Evolutionary conservation across 1,284 basidiomycete species (phyloP), one percentile per base, ranked within the genome.

Genomic region (Ustilago crameri): DNA sequence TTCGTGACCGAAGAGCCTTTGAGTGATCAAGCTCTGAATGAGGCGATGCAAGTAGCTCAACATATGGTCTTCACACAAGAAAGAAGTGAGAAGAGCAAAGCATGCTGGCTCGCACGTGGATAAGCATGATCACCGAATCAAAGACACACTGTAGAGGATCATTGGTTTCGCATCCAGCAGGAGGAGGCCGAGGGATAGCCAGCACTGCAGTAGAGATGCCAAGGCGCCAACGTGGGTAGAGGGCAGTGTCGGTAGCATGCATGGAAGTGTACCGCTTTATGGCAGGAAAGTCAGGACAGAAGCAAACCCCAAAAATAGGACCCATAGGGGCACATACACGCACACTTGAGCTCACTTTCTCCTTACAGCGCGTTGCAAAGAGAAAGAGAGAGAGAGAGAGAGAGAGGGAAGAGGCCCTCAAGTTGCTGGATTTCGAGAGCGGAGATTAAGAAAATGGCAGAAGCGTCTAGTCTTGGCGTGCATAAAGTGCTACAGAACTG

Each of bases 401-500:
- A n/a, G n/a, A n/a, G n/a, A n/a, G n/a, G n/a, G n/a, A n/a, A n/a
- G n/a, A n/a, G n/a, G n/a, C n/a, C n/a, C n/a, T n/a, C n/a, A n/a
- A n/a, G n/a, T n/a, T n/a, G n/a, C n/a, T n/a, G n/a, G n/a, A n/a
- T n/a, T n/a, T n/a, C n/a, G 32, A 34, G 32, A 34, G 32, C 32
- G 8, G 9, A 34, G 15, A 15, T 34, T 15, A 9, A 8, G 10
- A 12, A 23, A 22, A 23, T 12, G 22, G 9, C 17, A 23, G 41
- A 42, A 43, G 42, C 24, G 26, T n/a, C 24, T 20, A 30, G 47
- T 58, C 55, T 58, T 58, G 55, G 55, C 55, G 49, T 48, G 55
- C 55, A 51, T 57, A 41, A 30, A 14, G 26, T 40, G n/a, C 44
- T 12, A 23, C 24, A 26, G n/a, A n/a, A n/a, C 44, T 12, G 17